Conservation (phyloP, 176 grass and related monocot species). For the Raddia distichophylla region DNA sequence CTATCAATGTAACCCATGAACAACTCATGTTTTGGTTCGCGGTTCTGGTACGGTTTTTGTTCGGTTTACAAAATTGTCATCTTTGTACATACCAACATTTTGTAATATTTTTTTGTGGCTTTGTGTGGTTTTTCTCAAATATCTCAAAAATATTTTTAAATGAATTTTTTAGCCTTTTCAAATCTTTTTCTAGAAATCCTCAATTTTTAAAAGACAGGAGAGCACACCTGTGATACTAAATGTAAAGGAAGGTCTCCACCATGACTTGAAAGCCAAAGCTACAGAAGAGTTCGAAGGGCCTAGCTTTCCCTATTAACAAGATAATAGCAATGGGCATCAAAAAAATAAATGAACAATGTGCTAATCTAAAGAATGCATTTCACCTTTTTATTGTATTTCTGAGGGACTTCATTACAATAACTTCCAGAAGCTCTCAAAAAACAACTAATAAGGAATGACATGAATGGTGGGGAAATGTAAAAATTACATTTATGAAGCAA, state of each 20-base stretch:
- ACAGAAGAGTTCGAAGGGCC: slow-evolving; percentile 75
- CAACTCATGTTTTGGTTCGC: neutral
- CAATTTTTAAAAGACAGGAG: neutral
- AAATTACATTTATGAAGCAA: neutral
- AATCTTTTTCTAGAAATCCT: too few species aligned
- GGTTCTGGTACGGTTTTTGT: too few species aligned
- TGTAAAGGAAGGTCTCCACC: slow-evolving; percentile 94
- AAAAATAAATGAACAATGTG: slow-evolving; percentile 1
- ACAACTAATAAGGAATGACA: neutral
- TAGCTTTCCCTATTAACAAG: slow-evolving; percentile 69
- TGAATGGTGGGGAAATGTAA: neutral
- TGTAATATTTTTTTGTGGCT: too few species aligned
- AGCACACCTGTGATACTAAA: slow-evolving; percentile 78
- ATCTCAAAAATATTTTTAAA: too few species aligned
- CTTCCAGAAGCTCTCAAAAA: neutral
- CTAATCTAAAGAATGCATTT: slow-evolving; percentile 1
- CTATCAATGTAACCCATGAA: neutral
- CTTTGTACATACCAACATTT: too few species aligned
- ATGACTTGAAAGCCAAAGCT: slow-evolving; percentile 90
- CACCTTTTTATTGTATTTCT: neutral
- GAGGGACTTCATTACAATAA: neutral
- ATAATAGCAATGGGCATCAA: neutral
- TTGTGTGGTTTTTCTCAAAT: too few species aligned
- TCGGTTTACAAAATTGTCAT: too few species aligned
- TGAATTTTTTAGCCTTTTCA: too few species aligned